Evolutionary conservation across 2,329 filamentous ascomycete species (phyloP).

Genomic region (Aspergillus nomiae): DNA sequence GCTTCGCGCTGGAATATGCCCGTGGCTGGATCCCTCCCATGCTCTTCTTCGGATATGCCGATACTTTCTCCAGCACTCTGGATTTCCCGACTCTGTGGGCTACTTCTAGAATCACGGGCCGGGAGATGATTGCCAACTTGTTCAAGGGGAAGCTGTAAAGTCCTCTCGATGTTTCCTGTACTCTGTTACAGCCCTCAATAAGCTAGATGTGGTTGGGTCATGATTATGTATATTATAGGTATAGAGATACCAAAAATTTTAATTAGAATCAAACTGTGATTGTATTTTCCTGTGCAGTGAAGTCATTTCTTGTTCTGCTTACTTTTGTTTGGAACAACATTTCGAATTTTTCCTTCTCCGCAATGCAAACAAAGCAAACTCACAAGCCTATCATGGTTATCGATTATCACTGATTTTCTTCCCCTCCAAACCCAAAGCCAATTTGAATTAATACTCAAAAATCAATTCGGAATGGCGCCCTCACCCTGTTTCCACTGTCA

Average conservation of each 20-base stretch:
- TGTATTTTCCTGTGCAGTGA: background rate
- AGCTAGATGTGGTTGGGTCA: background rate
- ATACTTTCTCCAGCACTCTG: conserved; percentile 76
- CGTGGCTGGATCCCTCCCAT: conserved; percentile 88
- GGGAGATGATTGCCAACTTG: conserved; percentile 76
- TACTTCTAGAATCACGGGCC: conserved; percentile 72
- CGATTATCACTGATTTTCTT: conserved; percentile 18
- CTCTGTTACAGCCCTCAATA: background rate
- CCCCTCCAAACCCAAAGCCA: conserved; percentile 6
- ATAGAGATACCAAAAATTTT: background rate
- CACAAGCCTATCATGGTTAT: conserved; percentile 15
- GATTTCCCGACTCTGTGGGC: conserved; percentile 84
- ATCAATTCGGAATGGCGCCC: conserved; percentile 67
- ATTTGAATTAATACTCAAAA: background rate
- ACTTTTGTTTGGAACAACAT: background rate
- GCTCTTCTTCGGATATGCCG: conserved; percentile 86
- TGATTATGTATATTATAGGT: conserved; percentile 2
- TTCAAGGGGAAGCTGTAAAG: conserved; percentile 68
- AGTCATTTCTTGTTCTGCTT: background rate
- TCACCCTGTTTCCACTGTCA: conserved; percentile 75
- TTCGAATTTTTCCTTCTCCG: background rate
- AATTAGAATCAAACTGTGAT: background rate
- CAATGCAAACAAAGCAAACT: conserved; percentile 19
- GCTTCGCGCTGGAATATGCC: conserved; percentile 44
- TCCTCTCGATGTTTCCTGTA: background rate